Conservation (phyloP, 352 stramenopile species). For the Pelagophyceae sp. region DNA sequence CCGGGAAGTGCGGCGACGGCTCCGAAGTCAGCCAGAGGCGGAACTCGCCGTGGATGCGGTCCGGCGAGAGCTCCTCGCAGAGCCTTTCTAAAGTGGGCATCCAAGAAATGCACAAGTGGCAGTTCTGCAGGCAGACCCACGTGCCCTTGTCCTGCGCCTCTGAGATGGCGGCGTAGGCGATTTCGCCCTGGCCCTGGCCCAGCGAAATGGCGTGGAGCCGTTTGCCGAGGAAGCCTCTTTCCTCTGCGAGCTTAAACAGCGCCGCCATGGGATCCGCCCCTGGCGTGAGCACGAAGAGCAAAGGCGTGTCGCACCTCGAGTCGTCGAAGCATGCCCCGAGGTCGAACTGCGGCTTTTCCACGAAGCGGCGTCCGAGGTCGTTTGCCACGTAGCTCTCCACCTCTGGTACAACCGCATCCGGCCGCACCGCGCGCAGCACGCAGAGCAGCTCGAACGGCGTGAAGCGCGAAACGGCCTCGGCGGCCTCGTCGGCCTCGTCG, state of each 20-base stretch:
- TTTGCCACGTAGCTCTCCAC: constrained; percentile 77
- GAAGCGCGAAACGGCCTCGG: constrained; percentile 42
- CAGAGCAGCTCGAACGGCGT: constrained; percentile 76
- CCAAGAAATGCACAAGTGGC: constrained; percentile 84
- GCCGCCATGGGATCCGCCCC: constrained; percentile 86
- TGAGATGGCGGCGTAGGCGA: constrained; percentile 72
- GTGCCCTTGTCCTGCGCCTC: constrained; percentile 59
- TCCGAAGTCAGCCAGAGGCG: constrained; percentile 85
- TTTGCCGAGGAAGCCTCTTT: constrained; percentile 71
- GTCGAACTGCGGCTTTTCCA: constrained; percentile 81
- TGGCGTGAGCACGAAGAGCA: constrained; percentile 88
- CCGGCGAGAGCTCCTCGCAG: constrained; percentile 79
- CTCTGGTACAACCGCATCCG: constrained; percentile 78
- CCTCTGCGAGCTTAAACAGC: constrained; percentile 75
- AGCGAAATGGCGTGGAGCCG: constrained; percentile 84
- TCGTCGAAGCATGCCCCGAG: constrained; percentile 78
- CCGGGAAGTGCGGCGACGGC: constrained; percentile 79
- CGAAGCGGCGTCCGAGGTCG: constrained; percentile 72
- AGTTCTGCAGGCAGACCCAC: constrained; percentile 92
- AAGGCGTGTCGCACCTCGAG: constrained; percentile 78
- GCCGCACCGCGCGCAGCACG: constrained; percentile 73
- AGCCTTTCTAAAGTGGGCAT: constrained; percentile 84
- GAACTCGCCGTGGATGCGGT: constrained; percentile 79
- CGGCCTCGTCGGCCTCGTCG: constrained; percentile 41
- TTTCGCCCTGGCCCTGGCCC: constrained; percentile 79